Evolutionary conservation across 129 eudicot species (phyloP).

Genomic region (Deinandra increscens): DNA sequence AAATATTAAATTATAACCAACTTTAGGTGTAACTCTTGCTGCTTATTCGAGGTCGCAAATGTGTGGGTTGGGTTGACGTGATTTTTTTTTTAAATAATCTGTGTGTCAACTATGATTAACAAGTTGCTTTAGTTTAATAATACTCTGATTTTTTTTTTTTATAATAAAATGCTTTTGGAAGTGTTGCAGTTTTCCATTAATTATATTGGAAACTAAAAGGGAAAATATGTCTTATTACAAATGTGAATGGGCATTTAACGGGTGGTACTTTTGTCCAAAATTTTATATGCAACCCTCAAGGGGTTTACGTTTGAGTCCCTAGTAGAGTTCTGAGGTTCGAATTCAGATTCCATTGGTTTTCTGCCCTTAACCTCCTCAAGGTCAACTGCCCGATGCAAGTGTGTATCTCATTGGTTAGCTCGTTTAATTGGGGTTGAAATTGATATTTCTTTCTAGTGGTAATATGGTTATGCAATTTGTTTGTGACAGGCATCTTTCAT

Average conservation of each 20-base stretch:
- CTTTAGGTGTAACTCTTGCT: not conserved
- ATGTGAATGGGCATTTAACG: not conserved
- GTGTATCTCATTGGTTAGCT: no score
- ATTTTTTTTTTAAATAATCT: not conserved
- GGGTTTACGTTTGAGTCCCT: no score
- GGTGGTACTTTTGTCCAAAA: not conserved
- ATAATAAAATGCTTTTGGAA: not conserved
- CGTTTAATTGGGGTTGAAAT: not conserved
- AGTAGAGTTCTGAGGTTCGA: no score
- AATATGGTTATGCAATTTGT: not conserved
- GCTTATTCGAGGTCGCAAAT: no score
- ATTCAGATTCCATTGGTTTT: no score
- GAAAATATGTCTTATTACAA: not conserved
- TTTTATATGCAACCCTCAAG: no score
- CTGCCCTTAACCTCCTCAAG: no score
- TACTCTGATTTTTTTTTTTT: not conserved
- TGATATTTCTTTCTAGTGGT: not conserved
- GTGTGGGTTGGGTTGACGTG: no score
- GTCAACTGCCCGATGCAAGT: no score
- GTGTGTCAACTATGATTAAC: not conserved
- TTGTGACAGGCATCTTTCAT: constrained; percentile 80
- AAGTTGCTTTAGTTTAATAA: not conserved
- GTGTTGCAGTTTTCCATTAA: not conserved
- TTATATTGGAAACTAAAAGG: not conserved
- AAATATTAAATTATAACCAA: not conserved